Evolutionary conservation across 805 yeast genomes (phyloP).

Genomic region (Schizosaccharomyces pombe): DNA sequence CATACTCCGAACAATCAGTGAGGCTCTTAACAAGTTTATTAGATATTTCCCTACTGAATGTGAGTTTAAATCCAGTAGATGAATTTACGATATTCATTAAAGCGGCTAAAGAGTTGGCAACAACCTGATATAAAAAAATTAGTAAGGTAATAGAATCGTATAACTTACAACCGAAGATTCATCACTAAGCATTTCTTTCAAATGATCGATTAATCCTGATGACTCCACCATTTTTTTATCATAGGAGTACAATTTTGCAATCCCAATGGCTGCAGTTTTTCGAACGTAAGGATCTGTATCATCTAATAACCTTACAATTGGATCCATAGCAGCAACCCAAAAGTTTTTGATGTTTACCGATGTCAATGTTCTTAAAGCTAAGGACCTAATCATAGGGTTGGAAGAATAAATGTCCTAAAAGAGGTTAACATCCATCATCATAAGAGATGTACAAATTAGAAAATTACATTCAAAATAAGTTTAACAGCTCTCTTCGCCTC

Average conservation of each 20-base stretch:
- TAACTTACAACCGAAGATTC: constrained; percentile 20
- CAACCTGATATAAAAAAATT: no score
- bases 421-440: neutral
- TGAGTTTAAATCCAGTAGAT: constrained; percentile 25
- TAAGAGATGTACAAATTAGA: neutral
- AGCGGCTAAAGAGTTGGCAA: constrained; percentile 49
- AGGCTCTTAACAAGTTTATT: constrained; percentile 20
- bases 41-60: constrained; percentile 29
- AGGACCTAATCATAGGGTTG: constrained; percentile 28
- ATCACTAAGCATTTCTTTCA: constrained; percentile 35
- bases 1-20: constrained; percentile 20
- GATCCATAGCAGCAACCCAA: constrained; percentile 22
- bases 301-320: constrained; percentile 17
- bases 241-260: constrained; percentile 40
- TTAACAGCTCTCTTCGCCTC: constrained; percentile 34
- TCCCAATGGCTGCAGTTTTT: constrained; percentile 44
- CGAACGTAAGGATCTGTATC: constrained; percentile 38
- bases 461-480: constrained; percentile 17
- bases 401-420: constrained; percentile 26
- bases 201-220: constrained; percentile 22
- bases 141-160: neutral
- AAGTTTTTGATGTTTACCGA: constrained; percentile 34
- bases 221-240: constrained; percentile 25
- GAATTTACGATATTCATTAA: constrained; percentile 40
- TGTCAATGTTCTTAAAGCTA: constrained; percentile 42